A percentile compares a stretch with the other conserved stretches of the same genome.
These are phyloP conservation scores for Oryza glaberrima DNA, from an alignment of 176 grass and related monocot species.

Conservation along the genomic window DNA sequence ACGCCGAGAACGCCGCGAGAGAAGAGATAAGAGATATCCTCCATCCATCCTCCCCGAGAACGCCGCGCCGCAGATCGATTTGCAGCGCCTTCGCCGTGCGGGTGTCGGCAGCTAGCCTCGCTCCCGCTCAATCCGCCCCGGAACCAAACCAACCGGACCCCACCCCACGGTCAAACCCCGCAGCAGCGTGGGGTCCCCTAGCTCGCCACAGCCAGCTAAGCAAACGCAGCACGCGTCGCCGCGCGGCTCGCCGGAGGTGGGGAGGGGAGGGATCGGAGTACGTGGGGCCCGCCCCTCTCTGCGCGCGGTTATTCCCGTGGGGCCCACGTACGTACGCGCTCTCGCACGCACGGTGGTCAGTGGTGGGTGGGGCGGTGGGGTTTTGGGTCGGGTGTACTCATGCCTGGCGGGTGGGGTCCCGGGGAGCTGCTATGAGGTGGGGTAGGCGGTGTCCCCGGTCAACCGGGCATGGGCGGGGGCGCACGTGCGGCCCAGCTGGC, in stretches of 20 bases:
- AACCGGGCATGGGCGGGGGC: conserved; percentile 40
- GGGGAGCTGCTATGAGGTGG: conserved; percentile 15
- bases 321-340: neutral
- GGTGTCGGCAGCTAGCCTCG: too few relatives aligned
- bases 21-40: too few relatives aligned
- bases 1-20: neutral
- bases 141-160: too few relatives aligned
- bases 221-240: neutral
- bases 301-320: conserved; percentile 31
- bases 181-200: too few relatives aligned
- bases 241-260: neutral
- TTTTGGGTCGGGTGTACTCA: too few relatives aligned
- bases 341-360: too few relatives aligned
- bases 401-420: neutral
- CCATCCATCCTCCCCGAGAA: too few relatives aligned
- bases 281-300: too few relatives aligned
- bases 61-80: neutral
- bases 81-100: too few relatives aligned
- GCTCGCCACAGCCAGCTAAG: neutral
- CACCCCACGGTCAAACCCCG: neutral
- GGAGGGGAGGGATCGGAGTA: too few relatives aligned
- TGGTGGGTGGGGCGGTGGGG: too few relatives aligned
- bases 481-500: conserved; percentile 55
- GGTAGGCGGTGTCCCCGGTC: conserved; percentile 46
- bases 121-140: too few relatives aligned